These are phyloP conservation scores for Eimeria maxima DNA, from an alignment of 169 alveolate species.

Conservation along the genomic window DNA sequence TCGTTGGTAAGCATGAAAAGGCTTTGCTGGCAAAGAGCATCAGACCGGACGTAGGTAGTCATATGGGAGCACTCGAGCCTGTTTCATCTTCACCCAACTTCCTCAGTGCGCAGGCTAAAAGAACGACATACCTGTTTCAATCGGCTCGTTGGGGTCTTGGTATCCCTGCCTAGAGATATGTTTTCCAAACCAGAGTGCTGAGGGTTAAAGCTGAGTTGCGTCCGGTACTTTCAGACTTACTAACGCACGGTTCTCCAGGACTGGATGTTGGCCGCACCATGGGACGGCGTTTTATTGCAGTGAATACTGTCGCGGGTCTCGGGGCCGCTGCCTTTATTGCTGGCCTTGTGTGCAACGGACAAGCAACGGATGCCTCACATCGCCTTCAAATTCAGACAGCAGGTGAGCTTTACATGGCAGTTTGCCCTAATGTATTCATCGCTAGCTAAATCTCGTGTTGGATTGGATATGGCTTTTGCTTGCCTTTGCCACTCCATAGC, in stretches of 20 bases:
- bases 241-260: conserved; percentile 67
- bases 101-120: background rate
- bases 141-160: background rate
- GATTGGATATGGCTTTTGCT: background rate
- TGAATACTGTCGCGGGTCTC: background rate
- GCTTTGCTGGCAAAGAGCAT: background rate
- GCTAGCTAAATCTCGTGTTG: background rate
- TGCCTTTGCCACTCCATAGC: background rate
- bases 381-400: conserved; percentile 11
- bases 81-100: background rate
- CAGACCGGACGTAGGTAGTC: background rate
- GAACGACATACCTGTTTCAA: background rate
- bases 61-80: background rate
- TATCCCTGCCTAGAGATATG: background rate
- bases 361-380: background rate
- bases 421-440: background rate
- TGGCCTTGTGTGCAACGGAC: conserved; percentile 19
- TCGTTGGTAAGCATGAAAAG: conserved; percentile 17
- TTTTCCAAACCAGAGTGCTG: background rate
- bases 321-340: conserved; percentile 28
- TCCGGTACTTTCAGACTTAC: background rate
- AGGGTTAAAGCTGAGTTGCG: background rate
- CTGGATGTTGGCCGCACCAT: background rate
- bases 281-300: conserved; percentile 53
- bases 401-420: background rate